Conservation (phyloP, 805 yeast genomes). For the Yarrowia hollandica region DNA sequence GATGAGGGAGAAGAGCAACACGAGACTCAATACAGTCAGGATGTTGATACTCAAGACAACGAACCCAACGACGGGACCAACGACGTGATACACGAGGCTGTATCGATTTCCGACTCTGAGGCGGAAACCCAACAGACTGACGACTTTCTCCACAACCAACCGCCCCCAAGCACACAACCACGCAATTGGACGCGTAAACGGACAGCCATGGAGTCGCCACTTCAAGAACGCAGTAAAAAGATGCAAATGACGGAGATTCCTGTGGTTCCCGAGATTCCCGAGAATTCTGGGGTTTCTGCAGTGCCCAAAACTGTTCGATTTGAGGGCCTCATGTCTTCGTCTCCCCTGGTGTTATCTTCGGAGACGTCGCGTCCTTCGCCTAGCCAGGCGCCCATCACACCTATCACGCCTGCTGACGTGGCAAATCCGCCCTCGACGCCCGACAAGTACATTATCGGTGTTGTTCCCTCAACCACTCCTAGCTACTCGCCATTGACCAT, state of each 20-base stretch:
- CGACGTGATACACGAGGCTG: no score
- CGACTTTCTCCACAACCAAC: neutral
- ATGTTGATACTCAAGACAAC: no score
- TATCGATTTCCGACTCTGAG: neutral
- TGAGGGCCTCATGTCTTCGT: neutral
- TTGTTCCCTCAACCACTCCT: slow-evolving; percentile 18
- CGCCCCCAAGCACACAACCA: slow-evolving; percentile 12
- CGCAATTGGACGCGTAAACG: neutral
- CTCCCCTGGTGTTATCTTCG: slow-evolving; percentile 3
- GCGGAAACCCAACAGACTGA: neutral
- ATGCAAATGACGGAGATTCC: neutral
- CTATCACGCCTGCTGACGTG: slow-evolving; percentile 8
- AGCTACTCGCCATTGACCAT: slow-evolving; percentile 4
- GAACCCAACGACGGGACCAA: no score
- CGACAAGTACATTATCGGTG: neutral
- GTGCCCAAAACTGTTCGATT: slow-evolving; percentile 1
- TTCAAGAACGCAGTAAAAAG: neutral
- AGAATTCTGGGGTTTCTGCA: neutral
- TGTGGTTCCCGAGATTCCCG: neutral
- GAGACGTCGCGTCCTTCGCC: neutral
- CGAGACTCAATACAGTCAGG: neutral
- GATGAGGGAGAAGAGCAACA: neutral
- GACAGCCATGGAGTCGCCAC: neutral
- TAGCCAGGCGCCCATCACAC: slow-evolving; percentile 6
- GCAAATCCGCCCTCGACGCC: neutral